Evolutionary conservation across 1,284 basidiomycete genomes (phyloP).

Genomic region (Athelia sp.): DNA sequence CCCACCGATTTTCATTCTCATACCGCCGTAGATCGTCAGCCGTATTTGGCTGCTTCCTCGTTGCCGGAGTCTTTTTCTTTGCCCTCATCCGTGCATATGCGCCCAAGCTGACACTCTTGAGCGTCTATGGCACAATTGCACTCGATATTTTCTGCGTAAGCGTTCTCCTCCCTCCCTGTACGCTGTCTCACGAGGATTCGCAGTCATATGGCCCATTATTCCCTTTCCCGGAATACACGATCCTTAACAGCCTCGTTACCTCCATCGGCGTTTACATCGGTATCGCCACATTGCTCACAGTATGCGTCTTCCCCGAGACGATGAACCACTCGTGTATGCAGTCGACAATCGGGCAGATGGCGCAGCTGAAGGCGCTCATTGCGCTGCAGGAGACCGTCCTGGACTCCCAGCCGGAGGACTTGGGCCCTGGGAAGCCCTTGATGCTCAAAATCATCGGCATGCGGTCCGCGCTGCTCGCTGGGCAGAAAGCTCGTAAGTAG

Average conservation of each 20-base stretch:
- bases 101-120: slow-evolving; percentile 48
- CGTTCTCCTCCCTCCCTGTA: slow-evolving; percentile 2
- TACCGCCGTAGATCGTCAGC: slow-evolving; percentile 33
- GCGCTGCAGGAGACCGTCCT: slow-evolving; percentile 34
- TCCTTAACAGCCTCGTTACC: slow-evolving; percentile 44
- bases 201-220: slow-evolving; percentile 56
- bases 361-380: slow-evolving; percentile 29
- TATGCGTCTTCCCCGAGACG: slow-evolving; percentile 62
- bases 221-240: slow-evolving; percentile 49
- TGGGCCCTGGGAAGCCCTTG: slow-evolving; percentile 20
- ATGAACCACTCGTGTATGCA: slow-evolving; percentile 45
- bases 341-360: slow-evolving; percentile 26
- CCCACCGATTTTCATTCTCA: slow-evolving; percentile 2
- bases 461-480: slow-evolving; percentile 12
- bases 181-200: not conserved
- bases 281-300: slow-evolving; percentile 43
- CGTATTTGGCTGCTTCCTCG: slow-evolving; percentile 58
- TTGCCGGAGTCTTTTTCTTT: slow-evolving; percentile 45
- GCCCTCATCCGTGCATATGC: slow-evolving; percentile 49
- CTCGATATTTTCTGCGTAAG: slow-evolving; percentile 49
- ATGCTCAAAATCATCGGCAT: slow-evolving; percentile 19
- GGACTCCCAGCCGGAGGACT: slow-evolving; percentile 19
- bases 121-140: slow-evolving; percentile 45
- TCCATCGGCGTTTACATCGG: slow-evolving; percentile 48
- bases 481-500: slow-evolving; percentile 22